Conservation (phyloP, 768 basidiomycete genomes). For the Candolleomyces efflorescens region DNA sequence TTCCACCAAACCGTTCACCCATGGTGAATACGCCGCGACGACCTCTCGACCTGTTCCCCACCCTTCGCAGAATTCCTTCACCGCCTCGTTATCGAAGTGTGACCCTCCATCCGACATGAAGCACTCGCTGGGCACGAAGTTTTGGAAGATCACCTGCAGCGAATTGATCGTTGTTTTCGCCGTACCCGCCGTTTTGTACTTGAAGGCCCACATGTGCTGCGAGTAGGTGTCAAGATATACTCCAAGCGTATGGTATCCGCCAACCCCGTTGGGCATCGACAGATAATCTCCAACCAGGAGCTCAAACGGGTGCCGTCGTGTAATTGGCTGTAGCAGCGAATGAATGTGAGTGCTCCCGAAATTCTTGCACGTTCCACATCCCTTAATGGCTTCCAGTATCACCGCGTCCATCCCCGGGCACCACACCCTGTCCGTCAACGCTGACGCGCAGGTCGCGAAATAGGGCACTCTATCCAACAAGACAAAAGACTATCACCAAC, state of each 20-base stretch:
- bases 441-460: too few relatives aligned
- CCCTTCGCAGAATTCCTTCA: slow-evolving; percentile 21
- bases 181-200: slow-evolving; percentile 21
- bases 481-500: too few relatives aligned
- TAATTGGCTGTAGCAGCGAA: slow-evolving; percentile 33
- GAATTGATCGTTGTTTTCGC: slow-evolving; percentile 20
- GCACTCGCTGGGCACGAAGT: slow-evolving; percentile 20
- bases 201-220: slow-evolving; percentile 26
- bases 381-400: slow-evolving; percentile 19
- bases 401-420: slow-evolving; percentile 24
- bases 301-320: slow-evolving; percentile 30
- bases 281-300: slow-evolving; percentile 33
- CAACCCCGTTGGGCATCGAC: slow-evolving; percentile 27
- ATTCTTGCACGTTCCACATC: slow-evolving; percentile 23
- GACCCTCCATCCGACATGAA: slow-evolving; percentile 35
- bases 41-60: slow-evolving; percentile 17
- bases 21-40: slow-evolving; percentile 31
- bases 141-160: slow-evolving; percentile 17
- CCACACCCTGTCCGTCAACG: slow-evolving; percentile 20
- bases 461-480: too few relatives aligned
- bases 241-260: slow-evolving; percentile 22
- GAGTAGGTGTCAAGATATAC: slow-evolving; percentile 28
- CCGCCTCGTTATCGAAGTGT: slow-evolving; percentile 32
- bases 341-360: slow-evolving; percentile 28
- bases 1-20: slow-evolving; percentile 30